Evolutionary conservation across 1,284 basidiomycete species (phyloP), one percentile per base, ranked within the genome.

Genomic region (Tilletia caries): DNA sequence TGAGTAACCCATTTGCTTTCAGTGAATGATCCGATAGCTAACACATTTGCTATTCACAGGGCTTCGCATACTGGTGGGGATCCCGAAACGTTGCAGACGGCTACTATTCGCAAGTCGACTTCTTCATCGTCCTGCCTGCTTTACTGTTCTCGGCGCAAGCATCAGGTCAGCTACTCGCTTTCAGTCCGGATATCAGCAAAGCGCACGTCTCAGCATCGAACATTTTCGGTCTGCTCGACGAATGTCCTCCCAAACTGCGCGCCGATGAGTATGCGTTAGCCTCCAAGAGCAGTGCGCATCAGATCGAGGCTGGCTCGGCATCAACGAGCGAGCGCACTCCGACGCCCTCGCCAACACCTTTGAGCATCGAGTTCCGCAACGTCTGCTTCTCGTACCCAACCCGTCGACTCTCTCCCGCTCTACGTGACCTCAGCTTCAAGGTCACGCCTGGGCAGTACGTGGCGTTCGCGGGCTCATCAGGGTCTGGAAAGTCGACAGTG

Each of bases 401-500:
- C 33, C 65, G 65, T 13, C 25, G 32, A 52, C 23, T 25, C 44
- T 15, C 20, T 37, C 46, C 65, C 3, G 65, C 48, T n/a, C 65
- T 66, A 10, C 44, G 44, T 15, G 46, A 46, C 27, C 37, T 66
- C 25, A 50, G 41, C 46, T 66, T 48, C 48, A 52, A 48, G 23
- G 44, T 66, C 3, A 15, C 23, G 15, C 65, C 48, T 23, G 65
- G 44, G 13, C 43, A 52, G 3, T 66, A 46, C 13, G 65, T 52
- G 1, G 65, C 65, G 8, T 46, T 66, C 10, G 65, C 44, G 4
- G 65, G 65, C 15, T 13, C 65, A 12, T 50, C 46, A 2, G 65
- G 65, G 4, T 91, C 90, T 15, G 94, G 94, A 27, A 96, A 97
- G 83, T 91, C 90, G 1, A 85, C 85, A 25, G 70, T 78, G 46